Conservation (phyloP, 2,329 filamentous ascomycete species). For the Paecilomyces variotii region DNA sequence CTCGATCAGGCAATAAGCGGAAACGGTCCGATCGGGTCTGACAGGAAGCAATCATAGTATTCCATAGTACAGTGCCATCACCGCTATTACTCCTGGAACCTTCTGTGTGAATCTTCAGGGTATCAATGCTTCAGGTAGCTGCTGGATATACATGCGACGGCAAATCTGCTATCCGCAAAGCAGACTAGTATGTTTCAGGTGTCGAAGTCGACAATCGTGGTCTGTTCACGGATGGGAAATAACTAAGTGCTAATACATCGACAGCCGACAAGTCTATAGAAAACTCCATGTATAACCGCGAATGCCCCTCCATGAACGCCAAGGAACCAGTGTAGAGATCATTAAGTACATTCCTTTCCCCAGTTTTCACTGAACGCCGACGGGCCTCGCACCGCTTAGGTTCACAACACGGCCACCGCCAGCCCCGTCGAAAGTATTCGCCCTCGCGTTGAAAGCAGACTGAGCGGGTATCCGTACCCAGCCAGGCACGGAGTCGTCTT, state of each 20-base stretch:
- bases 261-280: neutral
- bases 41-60: neutral
- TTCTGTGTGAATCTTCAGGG: neutral
- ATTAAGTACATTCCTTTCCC: neutral
- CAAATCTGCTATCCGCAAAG: neutral
- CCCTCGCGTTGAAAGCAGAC: neutral
- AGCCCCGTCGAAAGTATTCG: conserved; percentile 12
- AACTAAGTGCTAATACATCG: neutral
- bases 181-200: neutral
- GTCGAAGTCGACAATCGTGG: neutral
- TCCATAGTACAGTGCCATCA: neutral
- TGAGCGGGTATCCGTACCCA: conserved; percentile 52
- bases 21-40: neutral
- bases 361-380: conserved; percentile 26
- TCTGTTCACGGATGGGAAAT: neutral
- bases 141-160: neutral
- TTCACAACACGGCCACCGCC: conserved; percentile 51
- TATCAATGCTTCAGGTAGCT: neutral
- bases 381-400: conserved; percentile 47
- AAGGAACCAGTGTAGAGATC: neutral
- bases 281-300: neutral
- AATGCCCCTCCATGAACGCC: neutral
- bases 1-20: neutral
- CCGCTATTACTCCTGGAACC: neutral
- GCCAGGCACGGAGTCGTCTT: conserved; percentile 60